Evolutionary conservation across 768 basidiomycete species (phyloP).

Genomic region (Daedalea quercina): DNA sequence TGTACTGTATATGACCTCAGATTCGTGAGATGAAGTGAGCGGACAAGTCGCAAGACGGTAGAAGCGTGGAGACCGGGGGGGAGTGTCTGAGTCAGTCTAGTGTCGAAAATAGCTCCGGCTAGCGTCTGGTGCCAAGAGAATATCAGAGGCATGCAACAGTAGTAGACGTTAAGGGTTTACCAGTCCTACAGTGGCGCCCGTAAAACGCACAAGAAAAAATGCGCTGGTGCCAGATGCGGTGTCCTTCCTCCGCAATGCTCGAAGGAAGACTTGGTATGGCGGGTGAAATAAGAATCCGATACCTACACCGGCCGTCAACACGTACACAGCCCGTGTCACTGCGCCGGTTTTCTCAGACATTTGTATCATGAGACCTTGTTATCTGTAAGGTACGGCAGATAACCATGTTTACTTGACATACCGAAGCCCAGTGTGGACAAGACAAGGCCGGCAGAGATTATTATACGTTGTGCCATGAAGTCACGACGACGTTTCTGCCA

Average conservation of each 20-base stretch:
- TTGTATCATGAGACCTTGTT: constrained; percentile 57
- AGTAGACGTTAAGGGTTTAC: constrained; percentile 33
- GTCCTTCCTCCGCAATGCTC: constrained; percentile 56
- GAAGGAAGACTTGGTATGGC: constrained; percentile 75
- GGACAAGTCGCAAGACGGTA: constrained; percentile 46
- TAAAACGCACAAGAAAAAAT: constrained; percentile 84
- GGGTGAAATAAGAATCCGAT: constrained; percentile 83
- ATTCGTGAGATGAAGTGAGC: constrained; percentile 37
- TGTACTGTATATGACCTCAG: constrained; percentile 41
- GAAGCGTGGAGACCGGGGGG: constrained; percentile 39
- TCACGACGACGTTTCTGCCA: constrained; percentile 51
- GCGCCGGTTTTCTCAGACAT: constrained; percentile 47
- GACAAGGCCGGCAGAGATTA: constrained; percentile 56
- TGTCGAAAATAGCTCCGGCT: constrained; percentile 69
- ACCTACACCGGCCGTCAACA: constrained; percentile 69
- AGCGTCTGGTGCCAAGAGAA: constrained; percentile 43
- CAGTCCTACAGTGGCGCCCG: constrained; percentile 77
- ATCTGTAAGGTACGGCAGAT: not conserved
- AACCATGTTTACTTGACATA: constrained; percentile 24
- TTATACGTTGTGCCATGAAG: constrained; percentile 59
- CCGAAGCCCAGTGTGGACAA: constrained; percentile 71
- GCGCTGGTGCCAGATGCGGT: constrained; percentile 78
- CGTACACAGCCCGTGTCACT: constrained; percentile 45
- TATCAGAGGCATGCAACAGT: constrained; percentile 2
- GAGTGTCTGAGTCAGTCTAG: constrained; percentile 38